Conservation (phyloP, 768 basidiomycete species). For the Cyclocybe cylindracea region DNA sequence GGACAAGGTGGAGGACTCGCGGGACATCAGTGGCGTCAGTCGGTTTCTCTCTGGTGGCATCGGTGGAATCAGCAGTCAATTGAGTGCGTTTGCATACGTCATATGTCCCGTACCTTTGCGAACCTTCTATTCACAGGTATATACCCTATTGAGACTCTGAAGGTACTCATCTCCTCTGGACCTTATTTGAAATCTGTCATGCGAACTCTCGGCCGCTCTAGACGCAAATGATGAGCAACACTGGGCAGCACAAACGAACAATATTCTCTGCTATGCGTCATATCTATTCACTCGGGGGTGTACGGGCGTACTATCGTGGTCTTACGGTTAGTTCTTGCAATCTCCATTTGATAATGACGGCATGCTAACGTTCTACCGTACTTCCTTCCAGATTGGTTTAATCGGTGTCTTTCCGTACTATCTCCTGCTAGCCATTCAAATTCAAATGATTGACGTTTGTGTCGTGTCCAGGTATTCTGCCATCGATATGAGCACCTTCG, state of each 20-base stretch:
- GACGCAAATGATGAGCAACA: constrained; percentile 97
- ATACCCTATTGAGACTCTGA: constrained; percentile 95
- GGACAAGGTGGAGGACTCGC: constrained; percentile 87
- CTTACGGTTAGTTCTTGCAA: constrained; percentile 63
- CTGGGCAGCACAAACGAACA: constrained; percentile 57
- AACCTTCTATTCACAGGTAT: constrained; percentile 59
- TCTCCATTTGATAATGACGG: neutral
- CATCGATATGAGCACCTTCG: constrained; percentile 97
- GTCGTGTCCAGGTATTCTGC: constrained; percentile 68
- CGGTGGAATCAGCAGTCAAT: constrained; percentile 92
- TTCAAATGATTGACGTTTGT: neutral
- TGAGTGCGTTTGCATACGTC: constrained; percentile 54
- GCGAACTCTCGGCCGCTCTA: constrained; percentile 18
- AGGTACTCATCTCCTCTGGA: constrained; percentile 46
- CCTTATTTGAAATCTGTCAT: neutral
- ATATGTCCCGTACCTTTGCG: constrained; percentile 14
- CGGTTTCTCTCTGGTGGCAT: constrained; percentile 95
- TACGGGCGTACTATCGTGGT: constrained; percentile 89
- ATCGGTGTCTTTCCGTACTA: constrained; percentile 91
- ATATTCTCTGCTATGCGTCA: constrained; percentile 64
- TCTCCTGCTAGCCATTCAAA: neutral
- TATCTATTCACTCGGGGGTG: constrained; percentile 78
- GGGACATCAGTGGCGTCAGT: constrained; percentile 88
- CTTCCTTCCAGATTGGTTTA: constrained; percentile 73
- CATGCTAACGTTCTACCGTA: constrained; percentile 6